Base-by-base conservation (phyloP, 768 basidiomycete species). In the Leccinum arenicola region DNA sequence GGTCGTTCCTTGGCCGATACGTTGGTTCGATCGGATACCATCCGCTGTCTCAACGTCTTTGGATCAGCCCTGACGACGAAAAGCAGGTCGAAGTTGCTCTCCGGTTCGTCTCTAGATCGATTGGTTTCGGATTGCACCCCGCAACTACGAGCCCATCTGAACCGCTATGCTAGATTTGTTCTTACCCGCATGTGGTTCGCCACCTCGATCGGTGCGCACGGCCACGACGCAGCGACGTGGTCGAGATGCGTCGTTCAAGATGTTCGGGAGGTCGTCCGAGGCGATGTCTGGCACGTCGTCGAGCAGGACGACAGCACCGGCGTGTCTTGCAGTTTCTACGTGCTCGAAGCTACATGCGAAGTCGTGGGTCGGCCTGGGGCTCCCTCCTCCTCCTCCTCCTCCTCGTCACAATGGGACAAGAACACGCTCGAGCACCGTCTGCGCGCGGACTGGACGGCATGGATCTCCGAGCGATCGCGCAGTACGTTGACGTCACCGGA, bases 281-380 rank as follows among this genome's bases (percentile, higher is more conserved):
- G 74, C 15, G 85, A 90, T 59, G 75, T 91, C 19, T 91, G 89
- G 89, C 73, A 68, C 19, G 69, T 91, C 40, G 74, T 76, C 19
- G 64, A 79, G 11, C 66, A 56, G 14, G 59, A 66, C 19, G 50
- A 52, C 1, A 43, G 58, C 2, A 58, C 63, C 12, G 68, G 61
- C 21, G 74, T 80, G 57, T 68, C 66, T 10, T 54, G 52, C 36
- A 43, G 19, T 11, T 79, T 82, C 62, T 84, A 85, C 65, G 84
- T 89, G 27, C 72, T 93, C 1, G 88, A 88, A 60, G 68, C 80
- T 21, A 92, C 90, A 0, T 89, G 89, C 66, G 90, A 92, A 65
- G 84, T 87, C 33, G 79, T 90, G 55, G 88, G 88, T 0, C 74
- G 70, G 33, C 62, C 70, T 11, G 19, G 43, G 10, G 11, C 43